phyloP scores from a whole-genome alignment of 1,284 basidiomycete species.

The Neonothopanus nambi region DNA sequence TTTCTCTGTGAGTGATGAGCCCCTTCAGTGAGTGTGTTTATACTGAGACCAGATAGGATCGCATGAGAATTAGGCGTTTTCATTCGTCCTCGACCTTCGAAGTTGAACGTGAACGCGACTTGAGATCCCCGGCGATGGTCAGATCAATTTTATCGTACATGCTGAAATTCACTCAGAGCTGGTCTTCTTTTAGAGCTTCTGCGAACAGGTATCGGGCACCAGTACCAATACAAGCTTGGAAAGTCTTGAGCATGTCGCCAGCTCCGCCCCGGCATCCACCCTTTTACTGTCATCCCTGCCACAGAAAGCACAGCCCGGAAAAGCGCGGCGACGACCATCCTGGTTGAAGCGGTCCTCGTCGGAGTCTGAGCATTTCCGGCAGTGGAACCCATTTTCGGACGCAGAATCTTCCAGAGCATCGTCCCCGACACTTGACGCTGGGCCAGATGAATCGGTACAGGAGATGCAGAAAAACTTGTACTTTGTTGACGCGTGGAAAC shows the following conservation, averaged over 20 bases:
- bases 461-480: background rate
- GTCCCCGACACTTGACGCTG: background rate
- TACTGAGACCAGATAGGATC: too few relatives aligned
- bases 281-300: background rate
- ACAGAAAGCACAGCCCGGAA: background rate
- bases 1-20: too few relatives aligned
- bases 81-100: background rate
- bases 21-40: too few relatives aligned
- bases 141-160: too few relatives aligned
- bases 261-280: background rate
- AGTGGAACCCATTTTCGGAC: constrained; percentile 5
- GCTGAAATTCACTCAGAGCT: too few relatives aligned
- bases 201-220: too few relatives aligned
- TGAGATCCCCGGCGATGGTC: too few relatives aligned
- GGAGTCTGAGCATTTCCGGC: background rate
- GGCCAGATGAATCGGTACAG: background rate
- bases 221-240: background rate
- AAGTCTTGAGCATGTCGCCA: background rate
- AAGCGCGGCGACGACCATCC: background rate
- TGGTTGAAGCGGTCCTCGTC: constrained; percentile 1
- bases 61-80: too few relatives aligned
- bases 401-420: background rate
- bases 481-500: background rate
- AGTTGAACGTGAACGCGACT: too few relatives aligned
- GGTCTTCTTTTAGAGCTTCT: too few relatives aligned